These are phyloP conservation scores for Calonectria fujianensis DNA, from an alignment of 2,329 filamentous ascomycete species.

Conservation along the genomic window DNA sequence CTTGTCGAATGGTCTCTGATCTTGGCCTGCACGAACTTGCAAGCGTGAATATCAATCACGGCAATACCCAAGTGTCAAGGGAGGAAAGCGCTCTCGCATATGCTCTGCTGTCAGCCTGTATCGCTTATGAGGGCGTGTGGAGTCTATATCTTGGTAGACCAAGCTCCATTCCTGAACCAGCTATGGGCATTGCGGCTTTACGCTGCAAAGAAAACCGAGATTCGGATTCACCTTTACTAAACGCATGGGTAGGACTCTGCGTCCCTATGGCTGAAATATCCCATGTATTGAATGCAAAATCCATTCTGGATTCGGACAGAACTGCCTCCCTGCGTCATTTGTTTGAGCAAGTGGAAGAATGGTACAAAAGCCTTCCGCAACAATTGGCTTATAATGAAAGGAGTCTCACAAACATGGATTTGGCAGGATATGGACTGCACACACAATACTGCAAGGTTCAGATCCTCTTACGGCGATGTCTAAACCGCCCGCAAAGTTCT, in stretches of 20 bases:
- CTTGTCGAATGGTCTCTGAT: conserved; percentile 40
- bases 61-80: neutral
- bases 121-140: conserved; percentile 39
- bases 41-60: neutral
- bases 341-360: conserved; percentile 32
- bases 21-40: conserved; percentile 40
- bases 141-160: conserved; percentile 42
- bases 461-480: conserved; percentile 35
- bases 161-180: conserved; percentile 37
- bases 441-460: conserved; percentile 41
- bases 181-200: conserved; percentile 28
- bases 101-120: conserved; percentile 36
- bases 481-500: neutral
- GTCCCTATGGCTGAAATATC: conserved; percentile 38
- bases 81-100: conserved; percentile 34
- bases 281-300: conserved; percentile 34
- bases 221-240: conserved; percentile 34
- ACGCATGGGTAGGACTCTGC: conserved; percentile 41
- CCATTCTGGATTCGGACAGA: conserved; percentile 15
- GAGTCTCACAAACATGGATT: conserved; percentile 29
- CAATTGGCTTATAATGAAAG: conserved; percentile 36
- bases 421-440: conserved; percentile 40
- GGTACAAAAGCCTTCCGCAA: conserved; percentile 38
- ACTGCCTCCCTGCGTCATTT: conserved; percentile 20
- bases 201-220: conserved; percentile 28